Evolutionary conservation across 352 stramenopile genomes (phyloP), one percentile per base, ranked within the genome.

Genomic region (Blastocystis sp.): DNA sequence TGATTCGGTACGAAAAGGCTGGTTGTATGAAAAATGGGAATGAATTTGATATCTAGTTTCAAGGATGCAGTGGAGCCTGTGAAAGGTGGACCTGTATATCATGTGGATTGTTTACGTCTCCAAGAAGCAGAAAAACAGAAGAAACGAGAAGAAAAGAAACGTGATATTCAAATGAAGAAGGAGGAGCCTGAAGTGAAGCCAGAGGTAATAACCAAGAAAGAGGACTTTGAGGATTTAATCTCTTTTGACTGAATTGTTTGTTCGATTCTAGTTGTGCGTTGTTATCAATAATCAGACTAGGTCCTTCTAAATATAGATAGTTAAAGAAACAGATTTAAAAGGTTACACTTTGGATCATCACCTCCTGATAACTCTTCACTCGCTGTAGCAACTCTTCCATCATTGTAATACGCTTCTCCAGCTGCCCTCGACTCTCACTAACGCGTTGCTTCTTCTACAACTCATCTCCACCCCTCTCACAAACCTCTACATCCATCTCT

Each of bases 1-100:
- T 24, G 71, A 83, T 43, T 52, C 32, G 0, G 51, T 46, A 56
- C 29, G 51, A 11, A 83, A 67, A 14, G 71, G 71, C 27, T 63
- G 56, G 54, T 83, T 67, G 65, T 77, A 77, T 42, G 65, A n/a
- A 49, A 24, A 27, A 52, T 9, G 32, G 43, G 29, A 51, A 12
- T 24, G n/a, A 29, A 4, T n/a, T 5, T 37, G 16, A 7, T 46
- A 21, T 46, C 9, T 51, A 77, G 65, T 42, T 83, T 67, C 51
- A 63, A 66, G 54, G 71, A 83, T 42, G 71, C 51, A n/a, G 71
- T 83, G 49, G 42, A 39, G 19, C 71, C 71, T 6, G 46, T 65
- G 21, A 29, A 51, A 32, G 29, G 58, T 1, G 71, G 71, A 19
- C 46, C 71, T 2, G 51, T 83, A 3, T 83, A 83, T 42, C 71